Conservation (phyloP, 1,284 basidiomycete species). For the Tetrapyrgos nigripes region DNA sequence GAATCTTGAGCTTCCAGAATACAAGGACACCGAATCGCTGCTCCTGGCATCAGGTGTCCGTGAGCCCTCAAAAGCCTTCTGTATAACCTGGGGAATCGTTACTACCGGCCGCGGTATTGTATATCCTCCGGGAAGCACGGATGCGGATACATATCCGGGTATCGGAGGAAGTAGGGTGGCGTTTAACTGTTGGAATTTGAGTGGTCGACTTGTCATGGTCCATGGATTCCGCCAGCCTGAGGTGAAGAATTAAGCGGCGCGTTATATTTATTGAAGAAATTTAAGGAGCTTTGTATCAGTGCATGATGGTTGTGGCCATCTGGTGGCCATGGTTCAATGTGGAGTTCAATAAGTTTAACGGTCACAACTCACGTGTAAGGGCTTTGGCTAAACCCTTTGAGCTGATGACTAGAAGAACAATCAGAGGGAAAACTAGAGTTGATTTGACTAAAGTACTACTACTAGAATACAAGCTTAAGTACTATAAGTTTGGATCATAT, state of each 20-base stretch:
- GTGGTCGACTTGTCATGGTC: constrained; percentile 61
- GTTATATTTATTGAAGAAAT: constrained; percentile 4
- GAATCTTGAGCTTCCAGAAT: neutral
- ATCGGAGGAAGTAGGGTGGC: constrained; percentile 82
- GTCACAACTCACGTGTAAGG: no score
- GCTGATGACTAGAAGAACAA: no score
- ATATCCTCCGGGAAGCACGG: neutral
- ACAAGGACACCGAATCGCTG: neutral
- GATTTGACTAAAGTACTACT: no score
- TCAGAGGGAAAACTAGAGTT: no score
- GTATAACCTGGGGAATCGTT: constrained; percentile 64
- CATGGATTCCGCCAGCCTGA: constrained; percentile 75
- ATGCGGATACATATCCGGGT: constrained; percentile 59
- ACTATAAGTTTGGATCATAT: no score
- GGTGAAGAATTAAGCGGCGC: constrained; percentile 36
- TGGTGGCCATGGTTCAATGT: no score
- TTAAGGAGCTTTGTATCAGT: no score
- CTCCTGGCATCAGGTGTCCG: constrained; percentile 70
- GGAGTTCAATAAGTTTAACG: no score
- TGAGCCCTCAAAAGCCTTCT: constrained; percentile 84
- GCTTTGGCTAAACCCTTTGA: no score
- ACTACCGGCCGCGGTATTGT: no score
- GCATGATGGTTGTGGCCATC: no score
- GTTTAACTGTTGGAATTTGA: constrained; percentile 72
- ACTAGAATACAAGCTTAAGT: no score